Percentiles rank a stretch among this genome's conserved stretches.
These are phyloP conservation scores for Spathaspora sp. DNA, from an alignment of 1,139 yeast species.

Conservation along the genomic window DNA sequence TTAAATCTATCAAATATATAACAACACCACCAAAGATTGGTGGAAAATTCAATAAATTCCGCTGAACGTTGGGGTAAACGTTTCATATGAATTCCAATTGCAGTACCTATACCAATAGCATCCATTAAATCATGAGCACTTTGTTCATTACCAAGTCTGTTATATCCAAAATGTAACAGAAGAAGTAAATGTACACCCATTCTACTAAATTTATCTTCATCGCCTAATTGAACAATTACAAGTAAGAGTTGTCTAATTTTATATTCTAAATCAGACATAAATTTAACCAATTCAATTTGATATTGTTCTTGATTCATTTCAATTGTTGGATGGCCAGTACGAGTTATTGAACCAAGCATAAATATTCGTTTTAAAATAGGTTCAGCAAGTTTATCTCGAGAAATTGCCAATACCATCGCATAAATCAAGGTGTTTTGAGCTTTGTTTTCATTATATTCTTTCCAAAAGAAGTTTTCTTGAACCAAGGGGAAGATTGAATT, in stretches of 20 bases:
- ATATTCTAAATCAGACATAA: slow-evolving; percentile 29
- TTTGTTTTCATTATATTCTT: slow-evolving; percentile 20
- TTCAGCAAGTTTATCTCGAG: slow-evolving; percentile 29
- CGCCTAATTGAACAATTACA: slow-evolving; percentile 35
- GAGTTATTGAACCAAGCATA: slow-evolving; percentile 4
- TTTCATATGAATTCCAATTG: slow-evolving; percentile 36
- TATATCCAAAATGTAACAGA: slow-evolving; percentile 28
- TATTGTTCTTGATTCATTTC: slow-evolving; percentile 11
- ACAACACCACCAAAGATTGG: slow-evolving; percentile 39
- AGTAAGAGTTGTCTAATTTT: slow-evolving; percentile 32
- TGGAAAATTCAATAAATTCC: slow-evolving; percentile 18
- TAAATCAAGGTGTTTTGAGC: slow-evolving; percentile 27
- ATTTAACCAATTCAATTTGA: slow-evolving; percentile 12
- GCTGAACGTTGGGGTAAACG: slow-evolving; percentile 8
- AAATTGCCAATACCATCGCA: slow-evolving; percentile 27
- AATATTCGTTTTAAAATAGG: slow-evolving; percentile 26
- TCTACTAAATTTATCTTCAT: slow-evolving; percentile 32
- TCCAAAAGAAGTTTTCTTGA: slow-evolving; percentile 30
- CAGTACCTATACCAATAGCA: slow-evolving; percentile 30
- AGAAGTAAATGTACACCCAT: slow-evolving; percentile 31
- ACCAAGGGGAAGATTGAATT: slow-evolving; percentile 37
- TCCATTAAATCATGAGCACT: slow-evolving; percentile 35
- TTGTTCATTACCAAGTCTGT: slow-evolving; percentile 35
- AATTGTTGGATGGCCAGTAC: slow-evolving; percentile 2
- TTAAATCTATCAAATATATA: slow-evolving; percentile 36